Evolutionary conservation across 2,329 filamentous ascomycete species (phyloP), one percentile per base, ranked within the genome.

Genomic region (Elsinoe arachidis): DNA sequence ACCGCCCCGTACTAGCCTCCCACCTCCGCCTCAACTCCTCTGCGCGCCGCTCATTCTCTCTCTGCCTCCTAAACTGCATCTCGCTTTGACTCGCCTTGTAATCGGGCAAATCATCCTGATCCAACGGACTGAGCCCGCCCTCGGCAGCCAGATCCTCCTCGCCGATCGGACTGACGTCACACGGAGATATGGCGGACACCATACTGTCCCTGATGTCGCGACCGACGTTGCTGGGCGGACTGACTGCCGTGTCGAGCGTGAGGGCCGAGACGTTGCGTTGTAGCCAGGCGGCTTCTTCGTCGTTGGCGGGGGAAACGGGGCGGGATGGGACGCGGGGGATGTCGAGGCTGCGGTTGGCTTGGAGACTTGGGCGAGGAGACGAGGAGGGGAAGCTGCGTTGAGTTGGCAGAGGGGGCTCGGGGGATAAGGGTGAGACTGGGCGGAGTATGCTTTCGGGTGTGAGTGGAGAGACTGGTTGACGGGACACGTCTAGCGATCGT

Each of bases 181-280:
- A 47, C 3, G 49, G 33, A 39, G 26, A 35, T 9, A 53, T 53
- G 15, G 49, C 49, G 3, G 33, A 38, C 15, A 53, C 49, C 15
- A 53, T 39, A 17, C 41, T 56, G 23, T 46, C 34, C 5, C 33
- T 15, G 26, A 38, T 30, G 30, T 49, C 54, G 2, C 39, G 17
- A 6, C 30, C 54, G 37, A 30, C 19, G 19, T 26, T 41, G 19
- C 41, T 56, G 14, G 41, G 17, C 7, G 54, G 38, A 17, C 54
- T 56, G 15, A 56, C 43, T 5, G 41, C 46, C 4, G 46, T 54
- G 15, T 44, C 56, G 11, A 37, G 35, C 9, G 56, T 58, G 43
- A 60, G 46, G 21, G 49, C 49, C 12, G 56, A 58, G 14, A 58
- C 46, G 12, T 58, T 58, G 12, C 56, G 56, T 19, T 58, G 56